Evolutionary conservation across 768 basidiomycete genomes (phyloP).

Genomic region (Postia placenta): DNA sequence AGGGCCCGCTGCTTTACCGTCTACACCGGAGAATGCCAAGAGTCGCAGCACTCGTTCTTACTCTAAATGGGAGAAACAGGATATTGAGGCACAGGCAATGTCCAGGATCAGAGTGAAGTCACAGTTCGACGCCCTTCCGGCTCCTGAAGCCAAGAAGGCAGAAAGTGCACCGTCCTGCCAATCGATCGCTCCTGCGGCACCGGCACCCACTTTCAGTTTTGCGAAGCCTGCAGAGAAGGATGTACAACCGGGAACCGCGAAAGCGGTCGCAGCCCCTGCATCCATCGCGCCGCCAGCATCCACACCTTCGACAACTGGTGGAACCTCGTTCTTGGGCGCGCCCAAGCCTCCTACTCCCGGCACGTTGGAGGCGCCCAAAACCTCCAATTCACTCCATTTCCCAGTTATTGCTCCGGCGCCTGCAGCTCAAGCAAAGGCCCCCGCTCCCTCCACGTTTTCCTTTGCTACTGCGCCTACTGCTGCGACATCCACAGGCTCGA

Average conservation of each 20-base stretch:
- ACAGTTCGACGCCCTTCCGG: constrained; percentile 25
- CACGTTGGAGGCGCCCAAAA: not conserved
- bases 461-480: too few species aligned
- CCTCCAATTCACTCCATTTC: constrained; percentile 5
- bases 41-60: constrained; percentile 39
- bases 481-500: too few species aligned
- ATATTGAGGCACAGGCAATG: constrained; percentile 76
- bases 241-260: not conserved
- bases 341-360: not conserved
- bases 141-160: constrained; percentile 7
- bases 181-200: not conserved
- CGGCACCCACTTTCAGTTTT: constrained; percentile 1
- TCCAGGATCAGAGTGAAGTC: constrained; percentile 55
- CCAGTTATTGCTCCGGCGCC: constrained; percentile 1
- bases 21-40: constrained; percentile 41
- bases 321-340: not conserved
- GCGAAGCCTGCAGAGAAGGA: constrained; percentile 3
- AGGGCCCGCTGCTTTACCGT: constrained; percentile 18
- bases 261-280: not conserved
- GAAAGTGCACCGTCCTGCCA: not conserved
- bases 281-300: not conserved
- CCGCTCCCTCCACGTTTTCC: constrained; percentile 1
- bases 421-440: constrained; percentile 10
- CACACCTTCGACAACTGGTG: not conserved
- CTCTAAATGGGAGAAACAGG: constrained; percentile 85